Evolutionary conservation across 805 yeast genomes (phyloP).

Genomic region (Lachancea waltii): DNA sequence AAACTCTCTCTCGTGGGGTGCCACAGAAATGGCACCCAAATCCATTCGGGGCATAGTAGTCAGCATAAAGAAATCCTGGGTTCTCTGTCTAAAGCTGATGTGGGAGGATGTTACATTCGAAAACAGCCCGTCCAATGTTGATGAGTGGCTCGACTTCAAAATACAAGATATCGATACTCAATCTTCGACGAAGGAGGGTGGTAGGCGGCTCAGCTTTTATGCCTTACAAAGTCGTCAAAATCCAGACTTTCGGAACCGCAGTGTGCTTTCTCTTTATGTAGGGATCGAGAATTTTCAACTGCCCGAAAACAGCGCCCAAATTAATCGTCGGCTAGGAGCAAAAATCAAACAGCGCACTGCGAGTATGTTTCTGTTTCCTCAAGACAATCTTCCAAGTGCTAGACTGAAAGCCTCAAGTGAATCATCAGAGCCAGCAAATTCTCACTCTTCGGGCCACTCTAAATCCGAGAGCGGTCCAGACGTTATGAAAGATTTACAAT

Average conservation of each 20-base stretch:
- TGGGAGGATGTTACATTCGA: conserved; percentile 26
- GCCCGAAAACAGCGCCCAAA: conserved; percentile 9
- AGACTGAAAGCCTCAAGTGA: background rate
- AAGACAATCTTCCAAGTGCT: conserved; percentile 19
- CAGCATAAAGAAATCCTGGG: conserved; percentile 48
- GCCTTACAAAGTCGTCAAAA: conserved; percentile 27
- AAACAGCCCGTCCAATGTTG: conserved; percentile 14
- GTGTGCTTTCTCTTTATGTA: conserved; percentile 27
- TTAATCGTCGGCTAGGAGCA: conserved; percentile 2
- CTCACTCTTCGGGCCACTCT: no score
- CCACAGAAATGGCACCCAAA: conserved; percentile 10
- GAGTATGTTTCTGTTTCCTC: conserved; percentile 29
- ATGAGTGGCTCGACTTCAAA: conserved; percentile 21
- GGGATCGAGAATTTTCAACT: conserved; percentile 18
- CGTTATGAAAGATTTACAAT: conserved; percentile 32
- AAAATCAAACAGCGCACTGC: conserved; percentile 19
- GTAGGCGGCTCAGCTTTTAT: conserved; percentile 26
- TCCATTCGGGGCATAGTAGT: conserved; percentile 35
- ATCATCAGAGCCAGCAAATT: no score
- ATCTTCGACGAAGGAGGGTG: conserved; percentile 13
- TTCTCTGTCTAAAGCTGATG: conserved; percentile 20
- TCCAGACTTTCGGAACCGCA: conserved; percentile 30
- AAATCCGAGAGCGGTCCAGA: no score
- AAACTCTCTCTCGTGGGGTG: conserved; percentile 20
- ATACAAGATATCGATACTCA: conserved; percentile 21